phyloP scores from a whole-genome alignment of 306 rosid species.

The Citrullus amarus region DNA sequence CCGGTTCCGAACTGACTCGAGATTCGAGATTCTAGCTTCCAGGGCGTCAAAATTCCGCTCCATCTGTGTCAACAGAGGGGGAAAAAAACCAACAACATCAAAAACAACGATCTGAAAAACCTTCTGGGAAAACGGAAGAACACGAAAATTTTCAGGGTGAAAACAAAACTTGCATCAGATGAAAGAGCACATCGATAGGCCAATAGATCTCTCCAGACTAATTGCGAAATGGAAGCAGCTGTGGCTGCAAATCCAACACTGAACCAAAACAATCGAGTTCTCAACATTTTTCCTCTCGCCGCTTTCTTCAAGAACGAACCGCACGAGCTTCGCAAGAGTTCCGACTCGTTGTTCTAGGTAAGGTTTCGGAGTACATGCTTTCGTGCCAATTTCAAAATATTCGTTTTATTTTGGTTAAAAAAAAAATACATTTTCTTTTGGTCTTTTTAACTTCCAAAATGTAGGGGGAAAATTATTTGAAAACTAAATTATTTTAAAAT shows the following conservation, averaged over 20 bases:
- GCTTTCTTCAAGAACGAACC: neutral
- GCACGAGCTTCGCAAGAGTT: neutral
- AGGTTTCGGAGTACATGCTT: too few relatives aligned
- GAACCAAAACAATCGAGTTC: slow-evolving; percentile 32
- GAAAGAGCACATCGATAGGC: slow-evolving; percentile 17
- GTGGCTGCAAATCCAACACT: slow-evolving; percentile 22
- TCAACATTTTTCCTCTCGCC: slow-evolving; percentile 15
- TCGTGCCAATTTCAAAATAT: neutral
- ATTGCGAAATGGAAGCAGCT: slow-evolving; percentile 27
- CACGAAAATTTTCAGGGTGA: neutral
- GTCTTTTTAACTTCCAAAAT: too few relatives aligned
- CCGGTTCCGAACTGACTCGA: slow-evolving; percentile 20
- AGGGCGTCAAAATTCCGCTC: slow-evolving; percentile 20
- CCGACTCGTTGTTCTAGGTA: neutral
- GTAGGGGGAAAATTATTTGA: too few relatives aligned
- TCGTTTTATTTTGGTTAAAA: neutral
- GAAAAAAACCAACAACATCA: neutral
- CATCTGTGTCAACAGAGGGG: slow-evolving; percentile 13
- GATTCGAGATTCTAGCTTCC: slow-evolving; percentile 21
- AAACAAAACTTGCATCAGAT: slow-evolving; percentile 16
- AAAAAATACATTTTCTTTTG: too few relatives aligned
- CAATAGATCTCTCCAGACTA: slow-evolving; percentile 24
- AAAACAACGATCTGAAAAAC: neutral
- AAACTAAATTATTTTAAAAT: too few relatives aligned
- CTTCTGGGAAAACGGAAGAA: neutral